phyloP scores from a whole-genome alignment of 177 flowering plant genomes.

The Vitis hybrid region DNA sequence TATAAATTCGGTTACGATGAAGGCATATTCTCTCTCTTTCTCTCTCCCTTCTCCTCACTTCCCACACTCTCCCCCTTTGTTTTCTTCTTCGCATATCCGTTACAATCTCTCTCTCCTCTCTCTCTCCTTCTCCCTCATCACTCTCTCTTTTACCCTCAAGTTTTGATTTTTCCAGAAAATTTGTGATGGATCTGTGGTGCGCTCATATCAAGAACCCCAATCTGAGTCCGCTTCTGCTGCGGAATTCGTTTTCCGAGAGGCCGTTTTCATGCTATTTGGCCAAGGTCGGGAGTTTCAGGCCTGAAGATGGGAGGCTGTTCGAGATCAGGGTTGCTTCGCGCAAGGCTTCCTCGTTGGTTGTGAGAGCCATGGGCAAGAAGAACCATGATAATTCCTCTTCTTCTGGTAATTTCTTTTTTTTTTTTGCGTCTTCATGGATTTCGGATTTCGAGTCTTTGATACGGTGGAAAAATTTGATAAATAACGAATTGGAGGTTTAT shows the following conservation, averaged over 20 bases:
- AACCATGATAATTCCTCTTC: constrained; percentile 36
- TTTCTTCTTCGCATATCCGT: constrained; percentile 9
- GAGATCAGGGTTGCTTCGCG: constrained; percentile 32
- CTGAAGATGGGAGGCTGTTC: constrained; percentile 22
- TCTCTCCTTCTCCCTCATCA: not conserved
- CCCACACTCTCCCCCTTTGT: not conserved
- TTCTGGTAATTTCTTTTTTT: constrained; percentile 21
- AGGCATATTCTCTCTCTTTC: constrained; percentile 4
- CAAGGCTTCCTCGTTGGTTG: constrained; percentile 24
- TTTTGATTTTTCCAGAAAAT: not conserved
- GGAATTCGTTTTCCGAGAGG: constrained; percentile 21
- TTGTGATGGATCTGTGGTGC: constrained; percentile 47
- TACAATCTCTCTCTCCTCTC: not conserved
- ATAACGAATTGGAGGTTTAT: too few relatives aligned
- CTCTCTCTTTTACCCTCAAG: too few relatives aligned
- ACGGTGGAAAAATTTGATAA: too few relatives aligned
- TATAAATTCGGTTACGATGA: constrained; percentile 1
- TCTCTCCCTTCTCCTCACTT: not conserved
- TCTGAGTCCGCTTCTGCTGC: constrained; percentile 17
- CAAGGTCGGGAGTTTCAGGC: constrained; percentile 18
- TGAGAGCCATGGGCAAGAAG: constrained; percentile 45
- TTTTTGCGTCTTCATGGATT: not conserved
- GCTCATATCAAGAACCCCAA: constrained; percentile 27
- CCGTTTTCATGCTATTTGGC: constrained; percentile 21
- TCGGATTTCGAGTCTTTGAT: too few relatives aligned